A percentile compares a stretch with the other conserved stretches of the same genome.
These are phyloP conservation scores for Dendrothele bispora DNA, from an alignment of 768 basidiomycete species.

Conservation along the genomic window DNA sequence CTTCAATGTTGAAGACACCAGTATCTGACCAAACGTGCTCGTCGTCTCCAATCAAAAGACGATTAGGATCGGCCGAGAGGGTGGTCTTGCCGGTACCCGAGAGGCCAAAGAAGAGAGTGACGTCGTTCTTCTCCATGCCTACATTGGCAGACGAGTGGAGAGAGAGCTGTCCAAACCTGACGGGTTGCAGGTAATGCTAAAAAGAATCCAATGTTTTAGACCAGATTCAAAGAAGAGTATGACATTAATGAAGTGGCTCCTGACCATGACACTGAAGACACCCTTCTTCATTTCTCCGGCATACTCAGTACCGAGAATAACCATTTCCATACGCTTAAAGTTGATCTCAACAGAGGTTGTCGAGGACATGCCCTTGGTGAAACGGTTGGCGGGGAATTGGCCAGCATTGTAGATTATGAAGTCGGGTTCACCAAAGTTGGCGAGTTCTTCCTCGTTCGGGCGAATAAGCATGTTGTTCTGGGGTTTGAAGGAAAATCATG, in stretches of 20 bases:
- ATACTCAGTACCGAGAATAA: conserved; percentile 97
- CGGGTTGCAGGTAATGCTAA: conserved; percentile 95
- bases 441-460: conserved; percentile 92
- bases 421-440: conserved; percentile 94
- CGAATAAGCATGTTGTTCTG: conserved; percentile 99
- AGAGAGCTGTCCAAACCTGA: conserved; percentile 97
- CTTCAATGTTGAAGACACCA: conserved; percentile 99
- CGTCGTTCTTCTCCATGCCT: conserved; percentile 83
- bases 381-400: conserved; percentile 99
- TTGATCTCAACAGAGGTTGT: conserved; percentile 99
- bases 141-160: conserved; percentile 98
- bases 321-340: conserved; percentile 99
- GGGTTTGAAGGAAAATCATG: conserved; percentile 3
- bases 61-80: conserved; percentile 92
- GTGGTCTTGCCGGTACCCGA: conserved; percentile 99
- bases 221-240: conserved; percentile 1
- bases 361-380: conserved; percentile 99
- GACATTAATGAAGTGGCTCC: conserved; percentile 13
- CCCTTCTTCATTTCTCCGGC: conserved; percentile 99
- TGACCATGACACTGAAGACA: conserved; percentile 96
- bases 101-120: conserved; percentile 98
- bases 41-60: conserved; percentile 95
- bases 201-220: conserved; percentile 14
- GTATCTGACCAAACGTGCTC: conserved; percentile 99
- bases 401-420: conserved; percentile 99